A percentile compares a stretch with the other conserved stretches of the same genome.
Conservation (phyloP, 768 basidiomycete species). For the Russula dissimulans region DNA sequence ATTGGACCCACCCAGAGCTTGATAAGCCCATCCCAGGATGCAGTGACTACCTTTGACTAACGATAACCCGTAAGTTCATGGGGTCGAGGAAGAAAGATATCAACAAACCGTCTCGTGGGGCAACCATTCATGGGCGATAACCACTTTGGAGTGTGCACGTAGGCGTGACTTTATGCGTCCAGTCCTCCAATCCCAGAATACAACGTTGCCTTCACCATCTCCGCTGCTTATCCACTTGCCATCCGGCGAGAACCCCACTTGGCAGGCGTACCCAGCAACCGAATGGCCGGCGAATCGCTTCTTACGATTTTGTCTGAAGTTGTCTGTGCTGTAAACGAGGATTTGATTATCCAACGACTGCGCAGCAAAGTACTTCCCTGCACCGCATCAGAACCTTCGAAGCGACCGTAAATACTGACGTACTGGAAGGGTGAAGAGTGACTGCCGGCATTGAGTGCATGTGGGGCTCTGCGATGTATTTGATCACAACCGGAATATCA, state of each 20-base stretch:
- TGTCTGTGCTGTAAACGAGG: constrained; percentile 93
- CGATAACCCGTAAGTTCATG: constrained; percentile 3
- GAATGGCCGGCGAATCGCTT: constrained; percentile 98
- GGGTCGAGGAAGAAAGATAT: constrained; percentile 5
- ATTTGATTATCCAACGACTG: constrained; percentile 99
- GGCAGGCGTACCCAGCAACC: constrained; percentile 94
- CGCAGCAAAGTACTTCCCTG: constrained; percentile 94
- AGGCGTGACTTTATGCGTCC: constrained; percentile 87
- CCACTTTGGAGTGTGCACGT: constrained; percentile 89
- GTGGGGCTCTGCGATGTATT: constrained; percentile 97
- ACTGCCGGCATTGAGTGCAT: constrained; percentile 99
- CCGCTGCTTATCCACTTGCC: constrained; percentile 98
- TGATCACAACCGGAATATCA: constrained; percentile 98
- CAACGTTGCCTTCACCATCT: constrained; percentile 88
- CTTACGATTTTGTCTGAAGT: constrained; percentile 97
- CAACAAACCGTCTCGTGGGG: constrained; percentile 83
- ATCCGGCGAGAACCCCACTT: constrained; percentile 95
- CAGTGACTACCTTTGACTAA: constrained; percentile 94
- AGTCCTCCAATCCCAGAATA: constrained; percentile 99
- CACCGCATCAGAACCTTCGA: constrained; percentile 19
- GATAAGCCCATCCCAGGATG: constrained; percentile 96
- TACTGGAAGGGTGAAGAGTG: constrained; percentile 89
- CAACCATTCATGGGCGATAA: constrained; percentile 96
- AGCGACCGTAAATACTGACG: constrained; percentile 29
- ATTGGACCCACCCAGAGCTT: constrained; percentile 80